Conservation (phyloP, 768 basidiomycete genomes). For the Tulasnella sp. region DNA sequence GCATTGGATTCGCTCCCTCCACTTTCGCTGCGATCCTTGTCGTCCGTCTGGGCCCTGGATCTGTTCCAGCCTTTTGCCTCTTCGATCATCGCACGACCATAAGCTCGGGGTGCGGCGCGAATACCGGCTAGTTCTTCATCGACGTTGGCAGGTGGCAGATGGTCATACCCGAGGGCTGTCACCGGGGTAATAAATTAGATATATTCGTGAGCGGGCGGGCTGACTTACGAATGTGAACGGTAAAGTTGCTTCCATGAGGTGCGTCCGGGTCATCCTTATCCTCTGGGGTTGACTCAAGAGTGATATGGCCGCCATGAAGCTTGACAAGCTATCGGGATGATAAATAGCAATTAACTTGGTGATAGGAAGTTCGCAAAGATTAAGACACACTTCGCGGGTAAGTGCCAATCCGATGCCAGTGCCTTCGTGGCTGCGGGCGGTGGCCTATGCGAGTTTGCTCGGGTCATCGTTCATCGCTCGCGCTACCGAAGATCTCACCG, state of each 20-base stretch:
- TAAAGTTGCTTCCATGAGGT: conserved; percentile 41
- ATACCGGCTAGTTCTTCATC: conserved; percentile 31
- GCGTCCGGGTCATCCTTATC: conserved; percentile 36
- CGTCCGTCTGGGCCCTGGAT: conserved; percentile 12
- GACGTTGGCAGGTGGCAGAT: conserved; percentile 38
- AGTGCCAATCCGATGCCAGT: conserved; percentile 43
- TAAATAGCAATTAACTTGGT: not conserved
- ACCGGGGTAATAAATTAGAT: not conserved
- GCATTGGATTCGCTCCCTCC: conserved; percentile 33
- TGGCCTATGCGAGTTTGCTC: conserved; percentile 30
- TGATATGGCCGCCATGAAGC: conserved; percentile 41
- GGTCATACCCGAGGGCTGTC: conserved; percentile 38
- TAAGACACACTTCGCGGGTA: conserved; percentile 34
- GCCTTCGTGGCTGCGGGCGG: conserved; percentile 40
- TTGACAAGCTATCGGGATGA: conserved; percentile 34
- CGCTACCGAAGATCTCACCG: conserved; percentile 24
- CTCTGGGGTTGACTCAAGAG: conserved; percentile 37
- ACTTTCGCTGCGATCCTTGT: conserved; percentile 14
- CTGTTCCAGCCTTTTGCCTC: conserved; percentile 42
- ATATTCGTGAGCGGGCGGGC: no score
- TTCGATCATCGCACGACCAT: conserved; percentile 41
- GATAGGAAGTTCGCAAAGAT: not conserved
- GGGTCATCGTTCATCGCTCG: not conserved
- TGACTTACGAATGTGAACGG: conserved; percentile 35
- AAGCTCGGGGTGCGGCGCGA: conserved; percentile 28